phyloP scores from a whole-genome alignment of 257 asterid species.

The Solanum pinnatisectum region DNA sequence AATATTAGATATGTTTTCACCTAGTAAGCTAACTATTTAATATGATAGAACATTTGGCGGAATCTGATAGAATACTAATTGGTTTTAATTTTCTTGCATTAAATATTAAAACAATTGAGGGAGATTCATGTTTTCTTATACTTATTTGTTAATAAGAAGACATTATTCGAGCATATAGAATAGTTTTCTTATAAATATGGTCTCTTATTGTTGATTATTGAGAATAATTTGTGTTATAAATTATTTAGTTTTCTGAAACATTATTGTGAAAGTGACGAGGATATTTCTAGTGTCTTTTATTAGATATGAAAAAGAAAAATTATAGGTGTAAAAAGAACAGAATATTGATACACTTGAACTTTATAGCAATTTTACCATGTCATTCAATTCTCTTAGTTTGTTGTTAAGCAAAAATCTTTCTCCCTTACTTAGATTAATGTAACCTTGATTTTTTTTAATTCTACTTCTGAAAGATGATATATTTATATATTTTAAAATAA shows the following conservation, averaged over 20 bases:
- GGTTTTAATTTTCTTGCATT: background rate
- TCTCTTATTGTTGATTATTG: background rate
- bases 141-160: background rate
- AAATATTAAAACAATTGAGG: background rate
- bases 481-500: background rate
- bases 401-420: background rate
- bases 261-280: background rate
- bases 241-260: no score
- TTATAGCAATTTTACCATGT: background rate
- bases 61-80: no score
- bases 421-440: background rate
- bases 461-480: background rate
- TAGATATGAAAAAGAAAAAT: background rate
- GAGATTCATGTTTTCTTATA: background rate
- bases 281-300: no score
- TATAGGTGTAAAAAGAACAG: background rate
- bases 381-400: background rate
- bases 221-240: no score
- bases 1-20: no score
- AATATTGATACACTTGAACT: background rate
- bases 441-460: no score
- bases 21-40: background rate
- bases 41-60: no score
- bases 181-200: no score
- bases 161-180: no score